Evolutionary conservation across 2,329 filamentous ascomycete genomes (phyloP), one percentile per base, ranked within the genome.

Genomic region (Trichoderma simmonsii): DNA sequence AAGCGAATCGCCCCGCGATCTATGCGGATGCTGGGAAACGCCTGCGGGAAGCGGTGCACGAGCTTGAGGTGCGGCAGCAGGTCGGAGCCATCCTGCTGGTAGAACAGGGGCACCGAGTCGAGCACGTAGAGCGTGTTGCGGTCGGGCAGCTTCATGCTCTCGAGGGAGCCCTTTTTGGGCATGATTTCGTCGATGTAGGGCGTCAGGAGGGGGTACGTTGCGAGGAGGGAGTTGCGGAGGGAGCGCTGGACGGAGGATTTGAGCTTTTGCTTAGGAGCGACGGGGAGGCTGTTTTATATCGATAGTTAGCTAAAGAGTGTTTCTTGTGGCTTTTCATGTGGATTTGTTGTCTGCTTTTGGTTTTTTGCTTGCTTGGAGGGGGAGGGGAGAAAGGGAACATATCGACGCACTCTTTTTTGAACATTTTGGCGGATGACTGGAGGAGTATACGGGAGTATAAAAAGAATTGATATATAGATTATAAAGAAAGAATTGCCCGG

Each of bases 1-100:
- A 99, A 99, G 73, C 96, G 93, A 79, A 99, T 98, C 6, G 96
- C 96, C 74, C 96, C 96, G 64, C 96, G 90, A 82, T 99, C 96
- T 81, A 98, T 97, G 72, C 95, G 92, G 72, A 99, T 87, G 67
- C 89, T 92, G 21, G 93, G 91, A 81, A 99, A 95, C 72, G 90
- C 92, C 76, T 90, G 85, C 11, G 96, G 96, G 84, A 95, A 98
- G 77, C 92, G 89, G 86, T 99, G 96, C 48, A 99, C 90, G 77
- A 98, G 90, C 62, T 89, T 89, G 14, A 99, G 90, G 82, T 98
- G 96, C 1, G 96, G 96, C 72, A 98, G 88, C 71, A 97, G 88
- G 3, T 91, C 88, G 77, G 91, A 89, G 79, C 90, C 81, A 82
- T 89, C 89, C 79, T 94, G 90, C 86, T 98, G 94, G 88, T 91